Conservation (phyloP, 2,329 filamentous ascomycete species). For the Ciborinia camelliae region DNA sequence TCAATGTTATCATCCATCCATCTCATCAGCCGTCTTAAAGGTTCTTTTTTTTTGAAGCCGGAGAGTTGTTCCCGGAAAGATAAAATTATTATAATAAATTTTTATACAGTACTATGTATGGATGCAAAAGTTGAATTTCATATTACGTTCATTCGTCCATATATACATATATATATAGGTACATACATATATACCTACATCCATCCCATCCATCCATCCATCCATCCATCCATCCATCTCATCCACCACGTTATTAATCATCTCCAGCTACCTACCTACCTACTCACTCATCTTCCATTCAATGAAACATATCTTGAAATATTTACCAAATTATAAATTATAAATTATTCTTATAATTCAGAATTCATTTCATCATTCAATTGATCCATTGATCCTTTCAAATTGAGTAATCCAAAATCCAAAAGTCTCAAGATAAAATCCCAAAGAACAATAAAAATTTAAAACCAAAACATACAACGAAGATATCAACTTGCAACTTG, state of each 20-base stretch:
- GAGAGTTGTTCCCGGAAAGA: not conserved
- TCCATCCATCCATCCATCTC: no score
- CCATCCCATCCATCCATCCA: no score
- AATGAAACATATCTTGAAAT: not conserved
- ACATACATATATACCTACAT: not conserved
- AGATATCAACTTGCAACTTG: not conserved
- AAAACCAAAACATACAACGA: constrained; percentile 12
- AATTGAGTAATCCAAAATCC: no score
- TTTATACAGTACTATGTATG: no score
- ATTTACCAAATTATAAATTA: not conserved
- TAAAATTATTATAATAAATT: no score
- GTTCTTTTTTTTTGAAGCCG: not conserved
- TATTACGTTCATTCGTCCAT: no score
- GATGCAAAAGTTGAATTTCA: no score
- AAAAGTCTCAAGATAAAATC: not conserved
- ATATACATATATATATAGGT: not conserved
- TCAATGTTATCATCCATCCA: not conserved
- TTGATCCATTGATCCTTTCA: not conserved
- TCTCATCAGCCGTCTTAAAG: not conserved
- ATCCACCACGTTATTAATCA: no score
- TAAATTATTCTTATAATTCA: not conserved
- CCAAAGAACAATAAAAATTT: not conserved
- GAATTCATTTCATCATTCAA: not conserved
- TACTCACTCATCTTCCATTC: no score
- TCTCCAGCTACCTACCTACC: no score